Base-by-base conservation (phyloP, 1,139 yeast genomes). In the Suhomyces bribrorum region DNA sequence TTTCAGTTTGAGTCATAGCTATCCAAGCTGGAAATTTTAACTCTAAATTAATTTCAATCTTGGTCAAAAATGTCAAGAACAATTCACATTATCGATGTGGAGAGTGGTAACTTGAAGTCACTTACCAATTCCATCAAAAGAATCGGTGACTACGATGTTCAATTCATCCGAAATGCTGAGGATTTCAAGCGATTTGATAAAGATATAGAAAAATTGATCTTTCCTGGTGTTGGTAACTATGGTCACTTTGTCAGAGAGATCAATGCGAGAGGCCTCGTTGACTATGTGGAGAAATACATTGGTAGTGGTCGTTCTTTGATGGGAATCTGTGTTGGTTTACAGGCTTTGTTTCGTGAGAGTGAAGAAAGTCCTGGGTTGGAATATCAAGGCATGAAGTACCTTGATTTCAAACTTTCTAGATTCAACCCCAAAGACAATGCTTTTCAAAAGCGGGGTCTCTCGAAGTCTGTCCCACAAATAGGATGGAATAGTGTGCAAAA, bases 311-410 rank as follows among this genome's bases (percentile, higher is more conserved):
- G 81, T 50, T 85, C 94, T 9, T 66, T 92, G 27, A 87, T 92
- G 96, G 98, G 98, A 7, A 88, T 92, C 47, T 92, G 98, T 67
- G 97, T 92, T 32, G 98, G 98, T 3, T 69, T 92, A 43, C 98
- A 92, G 59, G 75, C 96, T 2, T 70, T 92, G 31, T 86, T 90
- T 53, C 63, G 65, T 13, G 79, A 80, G 9, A 85, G 95, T 36
- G 86, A 77, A 46, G 98, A 92, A 60, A 77, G 86, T 44, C 80
- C 83, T 2, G 73, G 67, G 12, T 52, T 58, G 5, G 44, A 48
- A 5, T 73, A 75, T 30, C 53, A 60, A 26, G 97, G 97, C 1
- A 55, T 81, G 28, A 64, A 63, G 4, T 68, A 77, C 30, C 59
- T 83, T 28, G 74, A 75, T 32, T 66, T 82, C 35, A 59, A 62